Conservation (phyloP, 345 rosid species). For the Gossypium anomalum region DNA sequence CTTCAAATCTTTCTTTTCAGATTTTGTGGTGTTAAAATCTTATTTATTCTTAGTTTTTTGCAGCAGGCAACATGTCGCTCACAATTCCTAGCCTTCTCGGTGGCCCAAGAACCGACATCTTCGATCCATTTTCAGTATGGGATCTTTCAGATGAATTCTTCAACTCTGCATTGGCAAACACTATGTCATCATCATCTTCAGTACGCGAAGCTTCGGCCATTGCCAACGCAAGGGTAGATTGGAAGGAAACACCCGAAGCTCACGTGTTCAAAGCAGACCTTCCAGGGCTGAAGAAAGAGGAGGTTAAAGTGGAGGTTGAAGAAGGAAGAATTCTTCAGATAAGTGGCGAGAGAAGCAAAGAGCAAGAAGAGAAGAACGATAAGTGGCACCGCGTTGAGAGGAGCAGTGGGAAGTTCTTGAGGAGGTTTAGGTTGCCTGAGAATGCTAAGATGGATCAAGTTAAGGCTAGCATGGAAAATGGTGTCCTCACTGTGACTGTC, state of each 20-base stretch:
- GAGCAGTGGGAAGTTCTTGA: conserved; percentile 35
- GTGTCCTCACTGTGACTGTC: conserved; percentile 33
- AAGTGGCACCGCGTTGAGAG: conserved; percentile 44
- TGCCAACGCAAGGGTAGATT: conserved; percentile 33
- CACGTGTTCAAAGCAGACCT: not conserved
- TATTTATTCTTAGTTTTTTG: not conserved
- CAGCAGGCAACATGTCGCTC: conserved; percentile 12
- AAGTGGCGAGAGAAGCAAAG: conserved; percentile 36
- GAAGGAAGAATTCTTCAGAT: conserved; percentile 36
- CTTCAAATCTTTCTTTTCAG: not conserved
- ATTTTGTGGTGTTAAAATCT: not conserved
- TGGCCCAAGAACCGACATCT: conserved; percentile 24
- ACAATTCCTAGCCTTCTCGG: conserved; percentile 21
- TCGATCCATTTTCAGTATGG: conserved; percentile 24
- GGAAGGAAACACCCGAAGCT: conserved; percentile 21
- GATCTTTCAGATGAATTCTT: conserved; percentile 26
- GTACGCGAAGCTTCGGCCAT: conserved; percentile 23
- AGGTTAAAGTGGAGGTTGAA: conserved; percentile 43
- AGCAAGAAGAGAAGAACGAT: conserved; percentile 38
- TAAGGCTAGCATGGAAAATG: conserved; percentile 43
- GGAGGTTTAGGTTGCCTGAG: conserved; percentile 16
- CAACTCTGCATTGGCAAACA: conserved; percentile 1
- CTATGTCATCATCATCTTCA: not conserved
- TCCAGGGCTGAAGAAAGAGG: not conserved
- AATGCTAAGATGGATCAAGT: conserved; percentile 31